Percentiles rank a stretch among this genome's conserved stretches.
phyloP scores from a whole-genome alignment of 2,329 filamentous ascomycete genomes.

The Ophioceras dolichostomum region DNA sequence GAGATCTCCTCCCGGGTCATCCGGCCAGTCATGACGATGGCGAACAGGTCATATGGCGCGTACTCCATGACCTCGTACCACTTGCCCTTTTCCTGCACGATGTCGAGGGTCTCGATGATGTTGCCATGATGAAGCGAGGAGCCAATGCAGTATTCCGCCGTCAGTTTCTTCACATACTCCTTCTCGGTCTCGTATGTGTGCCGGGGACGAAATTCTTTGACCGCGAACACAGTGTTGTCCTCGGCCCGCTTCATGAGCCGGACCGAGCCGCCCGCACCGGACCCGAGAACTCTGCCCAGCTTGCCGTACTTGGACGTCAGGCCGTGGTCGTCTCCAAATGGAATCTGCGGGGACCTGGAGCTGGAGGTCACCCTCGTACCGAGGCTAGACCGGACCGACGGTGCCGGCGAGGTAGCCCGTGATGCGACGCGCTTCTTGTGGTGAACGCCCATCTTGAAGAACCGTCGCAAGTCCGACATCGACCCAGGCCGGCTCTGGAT shows the following conservation, averaged over 20 bases:
- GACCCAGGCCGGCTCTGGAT: constrained; percentile 55
- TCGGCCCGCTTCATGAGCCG: constrained; percentile 87
- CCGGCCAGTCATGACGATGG: constrained; percentile 97
- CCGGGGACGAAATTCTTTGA: constrained; percentile 89
- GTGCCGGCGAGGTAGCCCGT: constrained; percentile 50
- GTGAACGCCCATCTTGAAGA: constrained; percentile 71
- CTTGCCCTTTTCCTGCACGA: constrained; percentile 82
- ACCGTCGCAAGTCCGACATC: constrained; percentile 93
- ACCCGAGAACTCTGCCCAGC: constrained; percentile 84
- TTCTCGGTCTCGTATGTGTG: constrained; percentile 90
- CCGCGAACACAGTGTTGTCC: constrained; percentile 88
- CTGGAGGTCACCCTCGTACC: too few relatives aligned
- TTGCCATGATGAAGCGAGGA: constrained; percentile 96
- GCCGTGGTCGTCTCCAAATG: constrained; percentile 90
- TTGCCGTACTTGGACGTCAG: constrained; percentile 89
- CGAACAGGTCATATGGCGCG: constrained; percentile 89
- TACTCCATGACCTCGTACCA: constrained; percentile 99
- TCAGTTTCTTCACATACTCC: constrained; percentile 96
- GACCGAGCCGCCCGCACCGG: constrained; percentile 89
- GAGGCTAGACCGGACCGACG: constrained; percentile 35
- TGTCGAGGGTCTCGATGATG: constrained; percentile 95
- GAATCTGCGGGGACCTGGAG: constrained; percentile 55
- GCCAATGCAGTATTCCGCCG: constrained; percentile 94
- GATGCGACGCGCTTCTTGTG: too few relatives aligned
- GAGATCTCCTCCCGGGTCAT: constrained; percentile 87